These are phyloP conservation scores for Pythium chondricola DNA, from an alignment of 352 stramenopile genomes.

Conservation along the genomic window DNA sequence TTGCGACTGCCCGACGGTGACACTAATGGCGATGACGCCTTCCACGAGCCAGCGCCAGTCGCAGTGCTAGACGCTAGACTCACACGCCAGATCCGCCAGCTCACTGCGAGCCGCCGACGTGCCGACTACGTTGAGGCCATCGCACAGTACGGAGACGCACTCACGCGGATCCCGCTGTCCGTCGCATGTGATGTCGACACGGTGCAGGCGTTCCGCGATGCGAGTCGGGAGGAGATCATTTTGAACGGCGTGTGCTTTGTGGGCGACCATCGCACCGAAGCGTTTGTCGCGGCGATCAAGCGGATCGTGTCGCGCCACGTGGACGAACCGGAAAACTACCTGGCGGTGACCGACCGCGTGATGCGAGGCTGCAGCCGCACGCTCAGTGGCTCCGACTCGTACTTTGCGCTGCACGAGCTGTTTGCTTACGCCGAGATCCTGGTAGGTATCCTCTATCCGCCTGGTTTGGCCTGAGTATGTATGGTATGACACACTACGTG, in stretches of 20 bases:
- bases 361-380: conserved; percentile 70
- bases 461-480: background rate
- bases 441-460: conserved; percentile 15
- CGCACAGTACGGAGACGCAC: conserved; percentile 14
- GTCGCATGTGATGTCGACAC: conserved; percentile 60
- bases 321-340: conserved; percentile 31
- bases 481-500: background rate
- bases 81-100: conserved; percentile 28
- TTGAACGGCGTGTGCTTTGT: conserved; percentile 71
- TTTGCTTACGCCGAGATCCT: conserved; percentile 50
- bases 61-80: conserved; percentile 39
- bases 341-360: conserved; percentile 52
- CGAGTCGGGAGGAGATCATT: conserved; percentile 62
- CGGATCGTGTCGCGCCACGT: conserved; percentile 52
- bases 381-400: conserved; percentile 68
- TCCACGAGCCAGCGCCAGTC: background rate
- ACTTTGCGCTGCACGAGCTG: conserved; percentile 68
- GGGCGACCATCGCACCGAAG: conserved; percentile 63
- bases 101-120: conserved; percentile 30
- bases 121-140: conserved; percentile 56
- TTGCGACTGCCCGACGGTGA: too few species aligned
- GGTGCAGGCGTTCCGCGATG: conserved; percentile 62
- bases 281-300: conserved; percentile 70
- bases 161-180: conserved; percentile 43
- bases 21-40: background rate